Evolutionary conservation across 192 early-diverging fungal species (phyloP).

Genomic region (Gryganskiella cystojenkinii): DNA sequence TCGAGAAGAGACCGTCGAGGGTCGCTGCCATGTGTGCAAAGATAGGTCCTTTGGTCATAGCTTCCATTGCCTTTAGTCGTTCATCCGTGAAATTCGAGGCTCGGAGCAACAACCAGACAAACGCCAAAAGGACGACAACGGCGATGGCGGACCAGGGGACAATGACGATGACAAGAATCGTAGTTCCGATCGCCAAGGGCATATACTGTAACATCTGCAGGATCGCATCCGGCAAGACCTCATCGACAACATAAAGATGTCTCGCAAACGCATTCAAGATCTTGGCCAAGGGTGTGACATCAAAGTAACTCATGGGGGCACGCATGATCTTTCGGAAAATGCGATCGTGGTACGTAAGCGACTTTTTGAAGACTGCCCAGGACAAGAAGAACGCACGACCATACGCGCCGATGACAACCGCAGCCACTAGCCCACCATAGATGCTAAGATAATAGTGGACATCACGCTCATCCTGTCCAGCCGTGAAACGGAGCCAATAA

Average conservation of each 20-base stretch:
- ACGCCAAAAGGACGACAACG: slow-evolving; percentile 52
- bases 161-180: slow-evolving; percentile 67
- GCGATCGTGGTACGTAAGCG: slow-evolving; percentile 63
- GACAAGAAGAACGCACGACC: slow-evolving; percentile 65
- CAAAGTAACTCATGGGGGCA: slow-evolving; percentile 75
- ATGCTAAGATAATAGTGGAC: slow-evolving; percentile 61
- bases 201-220: slow-evolving; percentile 54
- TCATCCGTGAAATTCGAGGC: slow-evolving; percentile 58
- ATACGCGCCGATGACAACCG: slow-evolving; percentile 65
- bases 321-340: slow-evolving; percentile 72
- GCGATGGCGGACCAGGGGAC: slow-evolving; percentile 72
- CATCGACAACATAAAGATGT: slow-evolving; percentile 53
- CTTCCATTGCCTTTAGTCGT: slow-evolving; percentile 70
- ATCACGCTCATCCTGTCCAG: slow-evolving; percentile 35
- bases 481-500: slow-evolving; percentile 57
- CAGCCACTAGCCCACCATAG: slow-evolving; percentile 64
- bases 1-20: slow-evolving; percentile 75
- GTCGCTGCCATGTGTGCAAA: slow-evolving; percentile 79
- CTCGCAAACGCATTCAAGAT: slow-evolving; percentile 73
- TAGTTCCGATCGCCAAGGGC: slow-evolving; percentile 58
- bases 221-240: slow-evolving; percentile 48
- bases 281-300: slow-evolving; percentile 74
- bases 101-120: slow-evolving; percentile 57
- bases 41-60: slow-evolving; percentile 72
- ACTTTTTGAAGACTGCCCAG: slow-evolving; percentile 60